These are phyloP conservation scores for Leishmania mexicana DNA, from an alignment of 208 protist genomes.

Conservation along the genomic window DNA sequence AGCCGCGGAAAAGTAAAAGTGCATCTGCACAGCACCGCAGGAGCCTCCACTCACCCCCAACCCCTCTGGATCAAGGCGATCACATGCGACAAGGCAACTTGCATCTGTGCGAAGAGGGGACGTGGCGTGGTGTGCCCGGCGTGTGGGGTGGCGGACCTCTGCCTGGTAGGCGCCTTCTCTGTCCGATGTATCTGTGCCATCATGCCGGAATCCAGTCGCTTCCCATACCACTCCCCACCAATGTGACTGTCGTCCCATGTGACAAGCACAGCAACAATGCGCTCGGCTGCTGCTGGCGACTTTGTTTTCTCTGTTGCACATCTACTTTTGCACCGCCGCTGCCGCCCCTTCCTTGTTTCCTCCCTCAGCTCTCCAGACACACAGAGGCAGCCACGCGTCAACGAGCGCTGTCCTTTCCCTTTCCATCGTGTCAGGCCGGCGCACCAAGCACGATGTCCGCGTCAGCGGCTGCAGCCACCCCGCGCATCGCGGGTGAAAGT, in stretches of 20 bases:
- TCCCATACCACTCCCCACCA: background rate
- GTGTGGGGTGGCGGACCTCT: background rate
- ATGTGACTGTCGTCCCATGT: background rate
- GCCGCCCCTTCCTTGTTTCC: background rate
- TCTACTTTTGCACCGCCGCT: background rate
- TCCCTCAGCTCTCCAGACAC: background rate
- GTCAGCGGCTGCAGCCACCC: background rate
- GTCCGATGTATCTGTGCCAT: background rate
- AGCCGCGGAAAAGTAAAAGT: background rate
- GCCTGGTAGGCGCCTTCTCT: background rate
- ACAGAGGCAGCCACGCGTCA: background rate
- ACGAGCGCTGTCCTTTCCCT: background rate
- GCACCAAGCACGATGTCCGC: slow-evolving; percentile 4
- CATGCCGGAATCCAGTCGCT: background rate
- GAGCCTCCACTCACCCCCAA: background rate
- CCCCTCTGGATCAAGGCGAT: background rate
- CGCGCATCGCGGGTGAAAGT: background rate
- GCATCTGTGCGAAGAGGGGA: background rate
- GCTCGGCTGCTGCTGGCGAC: background rate
- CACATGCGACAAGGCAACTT: background rate
- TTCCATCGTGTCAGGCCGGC: background rate
- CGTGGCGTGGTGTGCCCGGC: background rate
- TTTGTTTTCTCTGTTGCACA: background rate
- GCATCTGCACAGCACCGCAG: background rate
- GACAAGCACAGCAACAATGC: background rate